Evolutionary conservation across 257 asterid genomes (phyloP), one percentile per base, ranked within the genome.

Genomic region (Prunella vulgaris): DNA sequence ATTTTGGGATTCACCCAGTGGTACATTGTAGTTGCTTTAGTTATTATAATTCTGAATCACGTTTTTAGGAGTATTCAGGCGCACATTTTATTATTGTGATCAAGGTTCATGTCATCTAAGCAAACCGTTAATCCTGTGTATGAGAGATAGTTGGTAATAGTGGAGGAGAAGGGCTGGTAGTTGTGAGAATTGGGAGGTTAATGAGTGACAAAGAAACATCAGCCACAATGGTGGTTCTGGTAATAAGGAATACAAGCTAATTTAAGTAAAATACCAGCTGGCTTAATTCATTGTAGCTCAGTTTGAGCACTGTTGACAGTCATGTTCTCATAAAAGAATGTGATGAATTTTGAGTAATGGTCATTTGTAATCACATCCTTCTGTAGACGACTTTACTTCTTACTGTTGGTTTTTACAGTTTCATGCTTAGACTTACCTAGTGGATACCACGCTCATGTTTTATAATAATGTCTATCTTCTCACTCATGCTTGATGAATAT

Each of bases 401-500:
- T 67, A 53, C 32, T 21, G 30, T 21, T 53, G 60, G 15, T 10
- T 53, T 52, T 53, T 21, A 24, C n/a, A 10, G 30, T 53, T 53
- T 53, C 60, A 53, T 9, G 27, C 60, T 8, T 51, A 3, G 8
- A 51, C 25, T 21, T 49, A 35, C 5, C 60, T 54, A 54, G 32
- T 54, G 56, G 44, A 9, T 18, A 10, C 9, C 5, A 6, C 20
- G 28, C 10, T 54, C 61, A 9, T 54, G 15, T 1, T 24, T 54
- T 40, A n/a, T 61, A 28, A 27, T 52, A 44, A 10, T 40, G 3
- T 44, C 68, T 35, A 20, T 46, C 65, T 61, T 76, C 69, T 65
- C 66, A 17, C 60, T 64, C 20, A 27, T 53, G 44, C 51, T 18
- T 53, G 60, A 28, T 63, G 35, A 40, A 58, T 54, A 24, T 48